Evolutionary conservation across 225 moss, liverwort and hornwort genomes (phyloP), one percentile per base, ranked within the genome.

Genomic region (Neckera pumila): DNA sequence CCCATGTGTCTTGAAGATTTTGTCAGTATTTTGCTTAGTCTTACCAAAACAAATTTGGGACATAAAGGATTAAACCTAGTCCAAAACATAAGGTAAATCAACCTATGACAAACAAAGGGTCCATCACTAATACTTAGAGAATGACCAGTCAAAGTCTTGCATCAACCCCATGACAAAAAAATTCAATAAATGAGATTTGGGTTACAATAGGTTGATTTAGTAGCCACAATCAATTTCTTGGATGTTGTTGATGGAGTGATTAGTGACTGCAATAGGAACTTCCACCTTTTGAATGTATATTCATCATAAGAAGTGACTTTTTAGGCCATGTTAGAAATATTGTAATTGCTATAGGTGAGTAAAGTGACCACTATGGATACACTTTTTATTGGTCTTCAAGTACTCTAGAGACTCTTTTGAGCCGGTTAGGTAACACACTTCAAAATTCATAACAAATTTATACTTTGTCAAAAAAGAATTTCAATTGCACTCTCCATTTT

Each of bases 1-100:
- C 6, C 9, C 0, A 72, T 9, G 17, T 28, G 0, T 72, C 0
- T 0, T 71, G 0, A 43, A 43, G 17, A 43, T 27, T 27, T 8
- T 71, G 3, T 27, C 10, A 5, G 16, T 28, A 43, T 27, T 71
- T n/a, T n/a, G n/a, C 5, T 71, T 42, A 0, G 9, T 9, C 1
- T 5, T 0, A 43, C 1, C 26, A 16, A 27, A 27, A 71, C 16
- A 42, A 5, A 9, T 38, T 0, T 40, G 8, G 40, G 5, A 40
- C 2, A 4, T 40, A 14, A 14, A 69, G 12, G 11, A 11, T n/a
- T 23, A 17, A 64, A 10, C 9, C 8, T 31, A 31, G 16, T 15
- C 30, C 15, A 14, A 28, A 62, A 15, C 1, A 0, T 15, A 62
- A 62, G 4, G 15, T 62, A 30, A 62, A 62, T 2, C 7, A 30